phyloP scores from a whole-genome alignment of 441 rosid genomes.

The Aleurites moluccanus region DNA sequence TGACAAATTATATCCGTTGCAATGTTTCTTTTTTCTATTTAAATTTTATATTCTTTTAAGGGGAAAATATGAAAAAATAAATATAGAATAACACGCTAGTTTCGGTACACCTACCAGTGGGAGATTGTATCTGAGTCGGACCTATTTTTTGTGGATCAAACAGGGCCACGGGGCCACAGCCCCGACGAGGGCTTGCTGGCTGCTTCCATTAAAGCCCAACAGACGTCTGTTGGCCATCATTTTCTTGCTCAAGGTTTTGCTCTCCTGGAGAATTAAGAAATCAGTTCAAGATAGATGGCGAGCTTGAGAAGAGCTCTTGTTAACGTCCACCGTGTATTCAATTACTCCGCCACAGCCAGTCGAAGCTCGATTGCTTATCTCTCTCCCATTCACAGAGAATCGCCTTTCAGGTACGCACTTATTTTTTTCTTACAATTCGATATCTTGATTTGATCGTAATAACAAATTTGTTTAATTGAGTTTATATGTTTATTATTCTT shows the following conservation, averaged over 20 bases:
- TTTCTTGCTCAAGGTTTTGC: not conserved
- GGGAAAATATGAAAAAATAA: not conserved
- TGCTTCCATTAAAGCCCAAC: not conserved
- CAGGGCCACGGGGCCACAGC: no score
- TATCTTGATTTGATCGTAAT: not conserved
- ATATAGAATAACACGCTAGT: not conserved
- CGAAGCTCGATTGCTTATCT: slow-evolving; percentile 19
- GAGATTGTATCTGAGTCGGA: not conserved
- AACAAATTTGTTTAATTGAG: not conserved
- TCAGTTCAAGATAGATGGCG: slow-evolving; percentile 35
- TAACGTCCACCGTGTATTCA: slow-evolving; percentile 43
- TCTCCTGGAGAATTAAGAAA: not conserved
- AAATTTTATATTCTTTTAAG: no score
- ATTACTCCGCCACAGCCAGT: slow-evolving; percentile 28
- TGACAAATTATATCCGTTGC: no score
- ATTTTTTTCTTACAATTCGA: not conserved
- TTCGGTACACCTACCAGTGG: not conserved
- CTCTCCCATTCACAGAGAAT: not conserved
- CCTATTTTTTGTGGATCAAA: not conserved
- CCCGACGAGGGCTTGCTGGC: no score
- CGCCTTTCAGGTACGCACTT: slow-evolving; percentile 33
- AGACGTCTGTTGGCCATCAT: not conserved
- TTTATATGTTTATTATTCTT: not conserved
- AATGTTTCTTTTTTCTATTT: no score
- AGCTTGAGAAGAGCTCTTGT: slow-evolving; percentile 47